Evolutionary conservation across 257 asterid species (phyloP), one percentile per base, ranked within the genome.

Genomic region (Salvia splendens): DNA sequence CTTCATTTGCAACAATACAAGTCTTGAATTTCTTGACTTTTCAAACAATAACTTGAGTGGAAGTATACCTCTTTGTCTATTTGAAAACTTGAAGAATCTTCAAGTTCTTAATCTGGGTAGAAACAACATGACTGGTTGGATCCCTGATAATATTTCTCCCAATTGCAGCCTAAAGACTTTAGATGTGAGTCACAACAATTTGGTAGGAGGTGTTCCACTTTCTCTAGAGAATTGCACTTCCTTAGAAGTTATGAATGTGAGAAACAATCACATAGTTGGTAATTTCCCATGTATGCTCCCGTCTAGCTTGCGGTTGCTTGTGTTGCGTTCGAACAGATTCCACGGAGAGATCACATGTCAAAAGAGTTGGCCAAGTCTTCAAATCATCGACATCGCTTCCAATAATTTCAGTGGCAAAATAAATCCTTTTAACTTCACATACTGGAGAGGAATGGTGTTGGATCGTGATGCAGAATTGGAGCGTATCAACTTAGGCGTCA

Each of bases 151-250:
- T 0, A 10, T 41, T 36, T 41, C 38, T 5, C 2, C 4, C 36
- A 1, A 5, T 6, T 17, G 52, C 38, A 17, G 1, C 11, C 20
- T 41, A 5, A 0, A 0, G 3, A 41, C 66, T 41, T 17, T 61
- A 16, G 66, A 61, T 42, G 17, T 61, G 6, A 61, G 66, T n/a
- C 1, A 61, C 38, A 64, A 47, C 69, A 32, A 15, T 14, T 33
- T 64, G 5, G 58, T 33, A 4, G 69, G 66, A 33, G 32, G 5
- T 1, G 33, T 61, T 20, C 66, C 66, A 24, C 50, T 20, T 10
- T 5, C 66, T 35, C 0, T 61, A 2, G 11, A 8, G 1, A 61
- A 41, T 14, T 42, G 52, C 52, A 17, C 4, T 0, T 20, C 0
- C 0, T 61, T 61, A 20, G 10, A 5, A 20, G 15, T 61, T 3